Conservation (phyloP, 73 alveolate genomes). For the Loxodes magnus region DNA sequence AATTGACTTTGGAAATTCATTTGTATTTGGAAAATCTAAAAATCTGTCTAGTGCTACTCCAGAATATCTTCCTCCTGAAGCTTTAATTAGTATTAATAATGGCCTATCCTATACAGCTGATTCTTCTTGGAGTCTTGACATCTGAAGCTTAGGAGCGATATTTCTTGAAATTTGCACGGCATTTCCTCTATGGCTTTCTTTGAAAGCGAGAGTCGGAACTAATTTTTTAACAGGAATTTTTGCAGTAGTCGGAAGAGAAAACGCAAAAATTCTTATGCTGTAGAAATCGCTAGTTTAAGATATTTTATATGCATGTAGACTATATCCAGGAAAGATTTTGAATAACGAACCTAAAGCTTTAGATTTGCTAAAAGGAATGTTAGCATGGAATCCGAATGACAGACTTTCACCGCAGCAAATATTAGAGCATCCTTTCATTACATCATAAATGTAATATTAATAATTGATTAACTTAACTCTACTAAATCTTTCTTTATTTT, state of each 20-base stretch:
- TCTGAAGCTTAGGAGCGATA: conserved; percentile 56
- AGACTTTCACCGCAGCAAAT: conserved; percentile 59
- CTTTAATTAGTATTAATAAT: neutral
- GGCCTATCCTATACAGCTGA: neutral
- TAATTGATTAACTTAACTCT: too few species aligned
- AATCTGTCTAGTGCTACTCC: conserved; percentile 46
- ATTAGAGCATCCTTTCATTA: conserved; percentile 34
- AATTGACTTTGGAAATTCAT: conserved; percentile 59
- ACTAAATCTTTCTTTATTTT: too few species aligned
- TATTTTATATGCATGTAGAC: too few species aligned
- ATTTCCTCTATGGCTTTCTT: conserved; percentile 60
- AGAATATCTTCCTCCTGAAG: conserved; percentile 44
- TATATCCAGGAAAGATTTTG: too few species aligned
- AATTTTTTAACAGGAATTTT: neutral
- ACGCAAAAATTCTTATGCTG: neutral
- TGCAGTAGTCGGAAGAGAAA: conserved; percentile 11
- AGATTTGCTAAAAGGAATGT: conserved; percentile 27
- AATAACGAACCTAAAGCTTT: too few species aligned
- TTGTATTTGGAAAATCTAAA: conserved; percentile 14
- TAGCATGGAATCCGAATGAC: conserved; percentile 36
- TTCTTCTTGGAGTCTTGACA: conserved; percentile 43
- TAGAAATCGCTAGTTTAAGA: too few species aligned
- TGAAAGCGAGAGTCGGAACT: conserved; percentile 29
- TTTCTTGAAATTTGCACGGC: conserved; percentile 48
- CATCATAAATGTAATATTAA: too few species aligned